phyloP scores from a whole-genome alignment of 1,284 basidiomycete genomes.

The Sporisorium iseilematis-ciliati region DNA sequence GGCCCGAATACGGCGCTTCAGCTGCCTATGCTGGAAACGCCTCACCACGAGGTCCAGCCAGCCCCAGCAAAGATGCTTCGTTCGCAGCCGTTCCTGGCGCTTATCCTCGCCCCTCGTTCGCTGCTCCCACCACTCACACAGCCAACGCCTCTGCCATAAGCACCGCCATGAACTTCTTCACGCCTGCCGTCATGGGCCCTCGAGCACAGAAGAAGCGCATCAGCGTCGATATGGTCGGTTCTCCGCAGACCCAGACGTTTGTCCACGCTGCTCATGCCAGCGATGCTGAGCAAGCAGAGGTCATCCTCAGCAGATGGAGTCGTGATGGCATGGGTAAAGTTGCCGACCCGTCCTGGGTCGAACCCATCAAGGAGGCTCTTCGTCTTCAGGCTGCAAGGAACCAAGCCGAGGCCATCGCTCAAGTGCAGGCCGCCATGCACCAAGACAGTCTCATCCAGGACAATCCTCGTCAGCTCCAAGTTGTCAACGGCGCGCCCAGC shows the following conservation, averaged over 20 bases:
- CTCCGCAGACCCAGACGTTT: slow-evolving; percentile 56
- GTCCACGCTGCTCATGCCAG: slow-evolving; percentile 90
- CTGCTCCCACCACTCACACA: slow-evolving; percentile 35
- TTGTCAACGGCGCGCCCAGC: slow-evolving; percentile 62
- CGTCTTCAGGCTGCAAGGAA: slow-evolving; percentile 75
- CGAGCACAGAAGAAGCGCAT: slow-evolving; percentile 63
- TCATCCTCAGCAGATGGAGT: slow-evolving; percentile 87
- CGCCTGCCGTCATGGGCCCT: slow-evolving; percentile 44
- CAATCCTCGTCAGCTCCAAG: slow-evolving; percentile 55
- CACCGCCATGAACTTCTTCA: slow-evolving; percentile 44
- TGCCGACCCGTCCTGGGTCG: slow-evolving; percentile 77
- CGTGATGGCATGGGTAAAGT: slow-evolving; percentile 89
- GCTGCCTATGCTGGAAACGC: slow-evolving; percentile 10
- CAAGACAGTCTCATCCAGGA: slow-evolving; percentile 73
- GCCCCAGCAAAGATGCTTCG: slow-evolving; percentile 23
- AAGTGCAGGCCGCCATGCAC: slow-evolving; percentile 73
- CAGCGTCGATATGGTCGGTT: slow-evolving; percentile 63
- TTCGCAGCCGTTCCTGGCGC: slow-evolving; percentile 35
- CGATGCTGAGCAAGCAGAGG: slow-evolving; percentile 90
- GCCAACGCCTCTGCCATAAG: slow-evolving; percentile 42
- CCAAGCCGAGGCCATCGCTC: slow-evolving; percentile 84
- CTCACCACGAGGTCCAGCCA: slow-evolving; percentile 21
- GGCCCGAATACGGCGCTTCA: slow-evolving; percentile 40
- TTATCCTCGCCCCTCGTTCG: slow-evolving; percentile 35
- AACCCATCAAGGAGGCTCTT: slow-evolving; percentile 86